These are phyloP conservation scores for Mitragyna speciosa DNA, from an alignment of 257 asterid species.

Conservation along the genomic window DNA sequence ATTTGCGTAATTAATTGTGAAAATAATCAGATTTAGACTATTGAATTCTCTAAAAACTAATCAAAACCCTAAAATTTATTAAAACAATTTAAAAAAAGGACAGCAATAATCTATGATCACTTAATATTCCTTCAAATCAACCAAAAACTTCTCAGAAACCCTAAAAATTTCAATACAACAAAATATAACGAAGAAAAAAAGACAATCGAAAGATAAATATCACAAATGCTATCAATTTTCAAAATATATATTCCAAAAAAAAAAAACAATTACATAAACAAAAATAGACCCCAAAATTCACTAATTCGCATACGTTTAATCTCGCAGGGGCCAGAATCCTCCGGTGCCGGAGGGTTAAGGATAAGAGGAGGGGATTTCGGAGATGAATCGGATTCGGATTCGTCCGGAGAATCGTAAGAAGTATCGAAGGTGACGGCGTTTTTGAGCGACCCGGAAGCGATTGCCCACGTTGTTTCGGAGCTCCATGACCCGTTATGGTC, in stretches of 20 bases:
- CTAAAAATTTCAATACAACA: not conserved
- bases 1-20: not conserved
- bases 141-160: not conserved
- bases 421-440: constrained; percentile 60
- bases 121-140: not conserved
- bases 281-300: not conserved
- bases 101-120: not conserved
- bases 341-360: constrained; percentile 44
- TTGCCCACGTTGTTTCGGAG: constrained; percentile 58
- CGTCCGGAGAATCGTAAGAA: constrained; percentile 23
- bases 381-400: constrained; percentile 32
- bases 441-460: constrained; percentile 57
- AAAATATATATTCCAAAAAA: not conserved
- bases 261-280: not conserved
- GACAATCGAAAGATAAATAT: not conserved
- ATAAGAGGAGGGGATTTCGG: constrained; percentile 47
- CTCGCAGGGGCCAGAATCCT: constrained; percentile 71
- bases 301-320: constrained; percentile 56
- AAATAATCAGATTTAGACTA: not conserved
- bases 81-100: not conserved
- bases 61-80: not conserved
- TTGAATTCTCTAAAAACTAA: not conserved
- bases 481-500: constrained; percentile 37
- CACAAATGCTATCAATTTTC: not conserved
- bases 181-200: not conserved